Conservation (phyloP, 2,329 filamentous ascomycete species). For the Triangularia verruculosa region DNA sequence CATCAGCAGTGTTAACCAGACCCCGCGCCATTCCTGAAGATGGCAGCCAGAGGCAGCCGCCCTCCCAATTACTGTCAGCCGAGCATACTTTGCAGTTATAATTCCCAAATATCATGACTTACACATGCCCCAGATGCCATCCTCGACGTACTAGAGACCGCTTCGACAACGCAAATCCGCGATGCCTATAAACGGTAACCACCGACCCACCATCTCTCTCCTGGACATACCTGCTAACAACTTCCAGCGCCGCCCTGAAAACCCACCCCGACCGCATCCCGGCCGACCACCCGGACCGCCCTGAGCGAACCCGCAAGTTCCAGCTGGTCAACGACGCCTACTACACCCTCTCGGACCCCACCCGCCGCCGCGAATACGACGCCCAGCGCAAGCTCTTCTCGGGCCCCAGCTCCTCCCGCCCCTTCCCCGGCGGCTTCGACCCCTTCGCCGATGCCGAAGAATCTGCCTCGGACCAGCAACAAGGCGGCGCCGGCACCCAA, state of each 20-base stretch:
- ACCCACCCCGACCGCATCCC: slow-evolving; percentile 91
- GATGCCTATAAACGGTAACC: slow-evolving; percentile 86
- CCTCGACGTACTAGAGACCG: slow-evolving; percentile 69
- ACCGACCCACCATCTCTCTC: neutral
- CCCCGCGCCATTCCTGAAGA: slow-evolving; percentile 24
- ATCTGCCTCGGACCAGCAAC: slow-evolving; percentile 41
- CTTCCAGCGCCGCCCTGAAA: slow-evolving; percentile 73
- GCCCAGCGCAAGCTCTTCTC: slow-evolving; percentile 59
- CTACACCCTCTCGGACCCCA: slow-evolving; percentile 68
- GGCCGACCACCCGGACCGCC: slow-evolving; percentile 76
- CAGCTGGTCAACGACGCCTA: slow-evolving; percentile 46
- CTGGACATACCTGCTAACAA: neutral
- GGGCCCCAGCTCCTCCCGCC: slow-evolving; percentile 25
- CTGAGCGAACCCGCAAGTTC: slow-evolving; percentile 66
- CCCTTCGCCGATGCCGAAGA: slow-evolving; percentile 48
- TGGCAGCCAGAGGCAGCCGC: slow-evolving; percentile 36
- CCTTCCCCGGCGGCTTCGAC: slow-evolving; percentile 38
- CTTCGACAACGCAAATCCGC: slow-evolving; percentile 79
- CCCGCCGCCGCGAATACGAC: slow-evolving; percentile 81
- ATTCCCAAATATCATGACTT: neutral
- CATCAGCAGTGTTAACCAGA: neutral
- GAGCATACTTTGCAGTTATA: neutral
- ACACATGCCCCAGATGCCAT: slow-evolving; percentile 58
- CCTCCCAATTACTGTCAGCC: slow-evolving; percentile 59
- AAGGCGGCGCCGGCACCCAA: slow-evolving; percentile 32